Percentiles rank a stretch among this genome's conserved stretches.
Evolutionary conservation across 2,329 filamentous ascomycete species (phyloP).

Genomic region (Leptodontidium sp.): DNA sequence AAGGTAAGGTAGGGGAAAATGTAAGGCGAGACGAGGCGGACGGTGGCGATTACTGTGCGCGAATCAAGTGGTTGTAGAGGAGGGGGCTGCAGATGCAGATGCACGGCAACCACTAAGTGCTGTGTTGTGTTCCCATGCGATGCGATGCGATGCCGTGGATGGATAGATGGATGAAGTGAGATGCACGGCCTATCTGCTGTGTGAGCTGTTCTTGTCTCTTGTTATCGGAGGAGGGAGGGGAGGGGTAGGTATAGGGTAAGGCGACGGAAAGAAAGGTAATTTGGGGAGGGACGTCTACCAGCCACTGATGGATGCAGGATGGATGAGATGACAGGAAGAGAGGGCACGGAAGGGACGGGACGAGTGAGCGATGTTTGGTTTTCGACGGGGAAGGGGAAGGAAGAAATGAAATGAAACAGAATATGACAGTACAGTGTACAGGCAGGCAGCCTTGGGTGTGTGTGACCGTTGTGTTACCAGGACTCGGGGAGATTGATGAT

Average conservation of each 20-base stretch:
- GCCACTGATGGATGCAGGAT: conserved; percentile 1
- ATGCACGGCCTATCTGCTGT: conserved; percentile 14
- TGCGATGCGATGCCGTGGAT: background rate
- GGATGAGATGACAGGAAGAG: conserved; percentile 6
- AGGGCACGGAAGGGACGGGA: background rate
- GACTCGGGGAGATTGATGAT: conserved; percentile 5
- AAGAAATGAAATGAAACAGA: background rate
- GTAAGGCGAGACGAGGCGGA: conserved; percentile 15
- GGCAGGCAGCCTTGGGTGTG: background rate
- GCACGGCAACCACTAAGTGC: background rate
- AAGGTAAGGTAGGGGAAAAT: background rate
- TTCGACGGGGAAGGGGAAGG: too few species aligned
- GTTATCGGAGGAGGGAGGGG: conserved; percentile 1
- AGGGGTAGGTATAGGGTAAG: too few species aligned
- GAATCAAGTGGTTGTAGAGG: background rate
- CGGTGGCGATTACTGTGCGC: background rate
- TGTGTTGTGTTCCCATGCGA: background rate
- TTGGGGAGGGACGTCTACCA: background rate
- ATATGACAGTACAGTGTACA: background rate
- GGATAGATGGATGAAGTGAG: background rate
- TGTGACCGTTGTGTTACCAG: conserved; percentile 3
- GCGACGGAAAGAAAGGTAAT: background rate
- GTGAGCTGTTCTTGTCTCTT: background rate
- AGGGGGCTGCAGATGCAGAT: background rate
- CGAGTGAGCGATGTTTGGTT: background rate